These are phyloP conservation scores for Trifolium repens DNA, from an alignment of 306 rosid genomes.

Conservation along the genomic window DNA sequence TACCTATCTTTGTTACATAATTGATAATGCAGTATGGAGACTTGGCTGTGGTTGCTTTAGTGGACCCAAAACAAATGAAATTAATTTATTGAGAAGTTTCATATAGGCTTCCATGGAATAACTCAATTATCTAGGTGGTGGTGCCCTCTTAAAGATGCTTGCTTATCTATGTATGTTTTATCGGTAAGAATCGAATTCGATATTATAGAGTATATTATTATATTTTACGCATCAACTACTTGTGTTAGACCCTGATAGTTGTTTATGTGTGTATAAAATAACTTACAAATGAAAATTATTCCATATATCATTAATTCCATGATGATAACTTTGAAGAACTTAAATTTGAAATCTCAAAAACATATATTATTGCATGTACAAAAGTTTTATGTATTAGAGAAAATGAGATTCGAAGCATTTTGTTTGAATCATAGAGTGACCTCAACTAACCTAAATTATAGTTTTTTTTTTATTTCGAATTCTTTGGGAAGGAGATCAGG, in stretches of 20 bases:
- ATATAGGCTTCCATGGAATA: constrained; percentile 40
- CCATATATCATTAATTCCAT: constrained; percentile 2
- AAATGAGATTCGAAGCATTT: neutral
- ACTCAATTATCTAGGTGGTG: constrained; percentile 44
- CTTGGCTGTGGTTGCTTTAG: constrained; percentile 35
- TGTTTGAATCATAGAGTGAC: neutral
- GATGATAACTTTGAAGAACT: neutral
- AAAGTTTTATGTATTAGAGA: neutral
- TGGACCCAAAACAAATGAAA: constrained; percentile 46
- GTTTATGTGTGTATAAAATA: neutral
- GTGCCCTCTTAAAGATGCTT: constrained; percentile 29
- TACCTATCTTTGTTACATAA: constrained; percentile 27
- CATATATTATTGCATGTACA: neutral
- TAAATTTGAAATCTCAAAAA: neutral
- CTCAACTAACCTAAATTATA: neutral
- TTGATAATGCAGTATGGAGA: constrained; percentile 8
- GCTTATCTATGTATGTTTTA: neutral
- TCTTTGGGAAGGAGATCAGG: no score
- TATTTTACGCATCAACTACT: neutral
- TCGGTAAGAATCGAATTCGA: neutral
- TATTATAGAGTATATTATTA: no score
- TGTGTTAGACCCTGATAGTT: no score
- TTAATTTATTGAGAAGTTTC: constrained; percentile 22
- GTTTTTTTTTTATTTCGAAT: no score
- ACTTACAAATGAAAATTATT: neutral